Percentiles rank a stretch among this genome's conserved stretches.
Evolutionary conservation across 345 rosid species (phyloP).

Genomic region (Camelina hispida): DNA sequence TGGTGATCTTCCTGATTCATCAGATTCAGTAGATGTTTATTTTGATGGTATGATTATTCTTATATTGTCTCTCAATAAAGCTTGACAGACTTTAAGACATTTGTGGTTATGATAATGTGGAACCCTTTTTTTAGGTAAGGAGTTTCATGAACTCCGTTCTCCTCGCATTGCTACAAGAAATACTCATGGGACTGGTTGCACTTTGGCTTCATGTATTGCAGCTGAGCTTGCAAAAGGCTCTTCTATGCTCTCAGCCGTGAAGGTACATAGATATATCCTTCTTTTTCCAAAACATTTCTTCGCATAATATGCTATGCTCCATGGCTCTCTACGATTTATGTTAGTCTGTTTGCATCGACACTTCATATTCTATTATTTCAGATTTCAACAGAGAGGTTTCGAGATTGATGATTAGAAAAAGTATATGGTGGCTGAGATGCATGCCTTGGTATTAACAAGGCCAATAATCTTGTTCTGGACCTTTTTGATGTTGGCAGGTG

Average conservation of each 20-base stretch:
- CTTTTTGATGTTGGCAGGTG: conserved; percentile 54
- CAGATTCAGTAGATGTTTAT: conserved; percentile 84
- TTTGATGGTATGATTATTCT: conserved; percentile 63
- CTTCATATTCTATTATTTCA: not conserved
- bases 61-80: not conserved
- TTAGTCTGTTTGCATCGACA: not conserved
- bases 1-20: conserved; percentile 86
- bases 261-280: conserved; percentile 51
- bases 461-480: conserved; percentile 10
- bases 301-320: not conserved
- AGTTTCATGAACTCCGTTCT: conserved; percentile 65
- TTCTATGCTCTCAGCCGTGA: conserved; percentile 77
- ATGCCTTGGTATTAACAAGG: conserved; percentile 5
- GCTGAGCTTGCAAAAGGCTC: conserved; percentile 97
- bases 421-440: not conserved
- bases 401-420: conserved; percentile 5
- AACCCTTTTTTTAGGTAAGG: conserved; percentile 54
- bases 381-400: not conserved
- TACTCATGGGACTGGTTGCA: conserved; percentile 98
- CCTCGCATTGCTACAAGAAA: conserved; percentile 75
- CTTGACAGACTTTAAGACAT: not conserved
- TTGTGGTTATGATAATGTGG: conserved; percentile 21
- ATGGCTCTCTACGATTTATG: conserved; percentile 7
- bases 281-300: conserved; percentile 8
- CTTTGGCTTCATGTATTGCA: conserved; percentile 95